Conservation (phyloP, 768 basidiomycete genomes). For the Pulveroboletus ravenelii region DNA sequence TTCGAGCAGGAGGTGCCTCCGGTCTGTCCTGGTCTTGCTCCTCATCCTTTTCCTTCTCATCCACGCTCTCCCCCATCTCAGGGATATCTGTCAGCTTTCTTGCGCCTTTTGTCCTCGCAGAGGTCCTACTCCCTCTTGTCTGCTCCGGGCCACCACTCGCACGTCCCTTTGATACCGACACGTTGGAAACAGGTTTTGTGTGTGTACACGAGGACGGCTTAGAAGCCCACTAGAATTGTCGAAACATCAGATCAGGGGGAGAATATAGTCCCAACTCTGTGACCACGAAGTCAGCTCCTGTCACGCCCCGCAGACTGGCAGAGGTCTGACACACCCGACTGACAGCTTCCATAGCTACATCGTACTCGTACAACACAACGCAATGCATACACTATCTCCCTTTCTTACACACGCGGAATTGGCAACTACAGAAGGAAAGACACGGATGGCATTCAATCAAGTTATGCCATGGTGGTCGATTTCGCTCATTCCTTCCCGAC, state of each 20-base stretch:
- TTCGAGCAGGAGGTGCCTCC: slow-evolving; percentile 48
- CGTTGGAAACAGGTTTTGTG: slow-evolving; percentile 28
- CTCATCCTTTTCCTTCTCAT: slow-evolving; percentile 21
- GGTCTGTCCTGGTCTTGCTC: slow-evolving; percentile 43
- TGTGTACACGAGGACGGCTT: slow-evolving; percentile 9
- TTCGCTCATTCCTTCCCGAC: slow-evolving; percentile 24
- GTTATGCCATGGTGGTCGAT: neutral
- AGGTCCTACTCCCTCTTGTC: neutral
- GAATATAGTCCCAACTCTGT: slow-evolving; percentile 10
- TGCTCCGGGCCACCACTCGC: slow-evolving; percentile 7
- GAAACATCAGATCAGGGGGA: slow-evolving; percentile 1
- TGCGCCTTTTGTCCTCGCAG: slow-evolving; percentile 26
- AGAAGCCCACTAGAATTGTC: neutral
- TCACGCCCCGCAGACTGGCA: too few species aligned
- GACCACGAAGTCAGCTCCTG: slow-evolving; percentile 11
- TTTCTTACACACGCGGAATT: neutral
- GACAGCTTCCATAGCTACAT: too few species aligned
- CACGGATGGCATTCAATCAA: neutral
- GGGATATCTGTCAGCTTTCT: slow-evolving; percentile 46
- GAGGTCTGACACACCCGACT: too few species aligned
- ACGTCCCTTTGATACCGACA: slow-evolving; percentile 26
- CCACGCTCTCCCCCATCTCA: slow-evolving; percentile 48
- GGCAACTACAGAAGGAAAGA: slow-evolving; percentile 1
- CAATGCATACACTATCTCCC: neutral
- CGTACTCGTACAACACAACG: slow-evolving; percentile 12